phyloP scores from a whole-genome alignment of 2,329 filamentous ascomycete species.

The Trichoderma sp. region DNA sequence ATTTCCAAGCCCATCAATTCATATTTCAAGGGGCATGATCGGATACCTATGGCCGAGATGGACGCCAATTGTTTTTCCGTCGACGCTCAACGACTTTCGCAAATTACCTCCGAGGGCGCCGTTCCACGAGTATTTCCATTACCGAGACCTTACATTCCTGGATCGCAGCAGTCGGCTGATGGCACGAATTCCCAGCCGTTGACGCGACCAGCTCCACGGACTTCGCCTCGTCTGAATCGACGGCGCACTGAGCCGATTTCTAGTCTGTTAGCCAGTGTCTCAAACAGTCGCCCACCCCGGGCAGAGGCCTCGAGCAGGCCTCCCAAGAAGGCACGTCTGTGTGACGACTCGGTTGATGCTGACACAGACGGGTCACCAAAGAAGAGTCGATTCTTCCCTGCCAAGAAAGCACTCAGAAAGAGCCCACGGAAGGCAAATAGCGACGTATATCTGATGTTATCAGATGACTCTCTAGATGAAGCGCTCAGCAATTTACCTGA shows the following conservation, averaged over 20 bases:
- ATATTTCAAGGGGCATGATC: conserved; percentile 50
- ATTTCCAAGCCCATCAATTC: conserved; percentile 50
- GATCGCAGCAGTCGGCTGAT: conserved; percentile 26
- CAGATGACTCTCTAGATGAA: conserved; percentile 57
- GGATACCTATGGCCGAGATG: conserved; percentile 61
- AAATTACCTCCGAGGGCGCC: conserved; percentile 47
- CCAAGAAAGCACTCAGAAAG: conserved; percentile 26
- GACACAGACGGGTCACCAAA: conserved; percentile 35
- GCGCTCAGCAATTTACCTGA: conserved; percentile 51
- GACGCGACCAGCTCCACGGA: conserved; percentile 26
- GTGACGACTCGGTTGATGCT: conserved; percentile 40
- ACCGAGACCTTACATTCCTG: conserved; percentile 54
- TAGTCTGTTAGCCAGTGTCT: conserved; percentile 39
- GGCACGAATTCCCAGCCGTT: conserved; percentile 4
- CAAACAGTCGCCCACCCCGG: conserved; percentile 21
- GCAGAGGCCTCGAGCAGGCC: conserved; percentile 37
- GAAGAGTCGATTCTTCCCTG: conserved; percentile 55
- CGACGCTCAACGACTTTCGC: conserved; percentile 47
- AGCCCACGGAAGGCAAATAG: conserved; percentile 32
- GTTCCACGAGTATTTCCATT: conserved; percentile 57
- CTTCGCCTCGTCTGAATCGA: conserved; percentile 43
- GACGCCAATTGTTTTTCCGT: conserved; percentile 59
- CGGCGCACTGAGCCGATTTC: conserved; percentile 53
- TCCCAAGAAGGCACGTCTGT: conserved; percentile 57
- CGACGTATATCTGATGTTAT: conserved; percentile 51